Evolutionary conservation across 768 basidiomycete species (phyloP), one percentile per base, ranked within the genome.

Genomic region (Crepidotus variabilis): DNA sequence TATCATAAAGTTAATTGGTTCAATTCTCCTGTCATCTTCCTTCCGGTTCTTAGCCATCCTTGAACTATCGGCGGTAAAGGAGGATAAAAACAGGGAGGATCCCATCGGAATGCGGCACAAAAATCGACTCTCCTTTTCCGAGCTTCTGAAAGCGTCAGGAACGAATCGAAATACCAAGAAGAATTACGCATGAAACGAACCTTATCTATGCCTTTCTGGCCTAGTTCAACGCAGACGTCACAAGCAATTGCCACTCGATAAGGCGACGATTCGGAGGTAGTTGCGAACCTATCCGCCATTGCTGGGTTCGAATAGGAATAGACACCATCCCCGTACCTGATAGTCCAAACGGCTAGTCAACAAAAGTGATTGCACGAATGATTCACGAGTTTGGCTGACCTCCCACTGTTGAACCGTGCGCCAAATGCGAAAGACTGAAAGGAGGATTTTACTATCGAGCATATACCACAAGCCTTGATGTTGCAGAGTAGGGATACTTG

Each of bases 231-330:
- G 28, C 74, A 65, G 5, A 76, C 76, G 64, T 85, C 81, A 59
- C 84, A 86, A 14, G 79, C 83, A 60, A 87, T 75, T 74, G 81
- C 80, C 22, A 85, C 82, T 8, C 86, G 80, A 71, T 82, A 87
- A 6, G 86, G 86, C 5, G 86, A 86, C 45, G 78, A 77, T 46
- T 81, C 78, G 64, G 84, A 86, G 35, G 86, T 86, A 3, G 85
- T 87, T n/a, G 86, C 80, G 65, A 77, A 78, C 7, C 62, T 68
- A 66, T 87, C 84, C 18, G 86, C 85, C 14, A 74, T 67, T 50
- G 76, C 78, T n/a, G 86, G 79, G 66, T 85, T 84, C 39, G 72
- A 73, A 65, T 82, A 85, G n/a, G 84, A 82, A 62, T 88, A 87
- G 49, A 87, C 71, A 20, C 86, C 86, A 51, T 81, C 75, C 23